Percentiles rank a stretch among this genome's conserved stretches.
These are phyloP conservation scores for Picea sitchensis DNA, from an alignment of 75 land plant species.

Conservation along the genomic window DNA sequence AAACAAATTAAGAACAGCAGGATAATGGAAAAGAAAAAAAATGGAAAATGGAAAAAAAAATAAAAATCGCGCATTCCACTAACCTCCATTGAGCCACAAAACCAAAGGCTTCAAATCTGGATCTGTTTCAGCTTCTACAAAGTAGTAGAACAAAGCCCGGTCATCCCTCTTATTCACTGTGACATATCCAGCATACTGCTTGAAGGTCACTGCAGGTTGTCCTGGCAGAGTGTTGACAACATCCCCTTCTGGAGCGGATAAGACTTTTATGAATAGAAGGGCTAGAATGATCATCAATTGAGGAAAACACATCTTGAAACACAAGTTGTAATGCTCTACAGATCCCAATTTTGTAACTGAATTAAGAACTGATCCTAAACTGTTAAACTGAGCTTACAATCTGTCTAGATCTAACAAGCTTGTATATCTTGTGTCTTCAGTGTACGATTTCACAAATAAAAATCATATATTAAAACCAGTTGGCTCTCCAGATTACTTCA, in stretches of 20 bases:
- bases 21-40: too few species aligned
- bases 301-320: neutral
- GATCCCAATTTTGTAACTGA: neutral
- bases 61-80: neutral
- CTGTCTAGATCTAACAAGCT: neutral
- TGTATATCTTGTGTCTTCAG: neutral
- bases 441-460: neutral
- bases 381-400: neutral
- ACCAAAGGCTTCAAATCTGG: conserved; percentile 71
- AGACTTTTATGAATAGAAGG: conserved; percentile 6
- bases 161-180: conserved; percentile 45
- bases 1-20: too few species aligned
- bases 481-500: neutral
- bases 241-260: conserved; percentile 10
- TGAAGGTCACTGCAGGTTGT: conserved; percentile 68
- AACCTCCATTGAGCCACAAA: conserved; percentile 92
- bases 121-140: conserved; percentile 67
- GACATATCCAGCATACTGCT: conserved; percentile 74
- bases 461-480: neutral
- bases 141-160: conserved; percentile 77
- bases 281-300: conserved; percentile 2
- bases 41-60: too few species aligned
- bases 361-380: neutral
- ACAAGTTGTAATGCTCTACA: too few species aligned
- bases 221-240: conserved; percentile 54